These are phyloP conservation scores for Boeremia lycopersici DNA, from an alignment of 2,329 filamentous ascomycete genomes.

Conservation along the genomic window DNA sequence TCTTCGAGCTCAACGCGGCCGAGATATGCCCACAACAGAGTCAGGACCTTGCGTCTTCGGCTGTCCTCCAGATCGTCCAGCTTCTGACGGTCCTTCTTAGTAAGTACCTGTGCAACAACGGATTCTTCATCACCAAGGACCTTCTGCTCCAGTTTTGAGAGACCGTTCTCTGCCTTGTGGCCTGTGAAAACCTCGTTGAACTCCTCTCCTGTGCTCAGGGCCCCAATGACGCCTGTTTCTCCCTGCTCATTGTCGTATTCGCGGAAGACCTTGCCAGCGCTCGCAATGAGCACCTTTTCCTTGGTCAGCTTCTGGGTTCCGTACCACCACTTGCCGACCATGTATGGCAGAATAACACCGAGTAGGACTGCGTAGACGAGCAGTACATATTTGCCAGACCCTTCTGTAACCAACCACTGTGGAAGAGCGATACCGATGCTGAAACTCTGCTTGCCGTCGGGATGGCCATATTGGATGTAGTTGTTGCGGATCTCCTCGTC, in stretches of 20 bases:
- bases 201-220: conserved; percentile 85
- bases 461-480: conserved; percentile 93
- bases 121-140: conserved; percentile 67
- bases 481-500: conserved; percentile 98
- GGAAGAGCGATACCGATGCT: conserved; percentile 97
- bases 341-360: conserved; percentile 87
- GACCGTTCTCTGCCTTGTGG: conserved; percentile 77
- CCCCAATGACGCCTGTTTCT: conserved; percentile 77
- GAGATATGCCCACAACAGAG: conserved; percentile 93
- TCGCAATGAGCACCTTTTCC: conserved; percentile 90
- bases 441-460: conserved; percentile 96
- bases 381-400: conserved; percentile 93
- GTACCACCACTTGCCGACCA: conserved; percentile 99
- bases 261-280: conserved; percentile 91
- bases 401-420: conserved; percentile 88
- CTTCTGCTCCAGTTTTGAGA: conserved; percentile 82
- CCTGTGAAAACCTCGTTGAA: conserved; percentile 78
- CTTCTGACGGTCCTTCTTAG: conserved; percentile 74
- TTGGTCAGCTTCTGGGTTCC: conserved; percentile 91
- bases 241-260: conserved; percentile 87
- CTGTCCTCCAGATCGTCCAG: conserved; percentile 82
- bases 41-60: conserved; percentile 81
- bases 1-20: conserved; percentile 86
- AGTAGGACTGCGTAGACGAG: conserved; percentile 87
- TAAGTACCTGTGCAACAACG: conserved; percentile 64